Evolutionary conservation across 805 yeast species (phyloP).

Genomic region (Wickerhamomyces pijperi): DNA sequence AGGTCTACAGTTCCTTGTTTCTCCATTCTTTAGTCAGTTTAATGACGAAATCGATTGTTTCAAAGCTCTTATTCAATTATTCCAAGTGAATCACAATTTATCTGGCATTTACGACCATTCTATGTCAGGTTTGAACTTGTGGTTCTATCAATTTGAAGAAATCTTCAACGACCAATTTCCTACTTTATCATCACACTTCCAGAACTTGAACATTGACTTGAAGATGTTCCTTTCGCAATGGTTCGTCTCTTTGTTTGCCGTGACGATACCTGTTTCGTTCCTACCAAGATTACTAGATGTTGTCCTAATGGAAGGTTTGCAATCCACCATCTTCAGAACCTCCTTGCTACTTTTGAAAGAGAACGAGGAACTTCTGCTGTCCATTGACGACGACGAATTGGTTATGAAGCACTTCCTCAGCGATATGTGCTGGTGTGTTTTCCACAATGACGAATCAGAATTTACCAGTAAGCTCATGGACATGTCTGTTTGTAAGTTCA

Average conservation of each 20-base stretch:
- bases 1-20: constrained; percentile 53
- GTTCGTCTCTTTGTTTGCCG: constrained; percentile 51
- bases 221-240: constrained; percentile 48
- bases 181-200: constrained; percentile 32
- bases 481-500: constrained; percentile 9
- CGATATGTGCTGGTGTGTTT: constrained; percentile 30
- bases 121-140: constrained; percentile 40
- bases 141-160: constrained; percentile 39
- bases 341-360: constrained; percentile 40
- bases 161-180: constrained; percentile 30
- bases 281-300: constrained; percentile 39
- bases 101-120: constrained; percentile 40
- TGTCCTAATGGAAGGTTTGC: constrained; percentile 41
- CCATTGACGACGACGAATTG: constrained; percentile 28
- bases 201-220: constrained; percentile 26
- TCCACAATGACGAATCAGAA: constrained; percentile 23
- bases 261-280: constrained; percentile 46
- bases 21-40: constrained; percentile 39
- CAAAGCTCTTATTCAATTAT: constrained; percentile 41
- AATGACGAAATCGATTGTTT: constrained; percentile 29
- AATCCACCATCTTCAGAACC: constrained; percentile 42
- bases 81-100: constrained; percentile 45
- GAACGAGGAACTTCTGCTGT: constrained; percentile 29
- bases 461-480: constrained; percentile 21
- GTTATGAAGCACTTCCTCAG: constrained; percentile 29